These are phyloP conservation scores for Rhizopogon sp. DNA, from an alignment of 768 basidiomycete species.

Conservation along the genomic window DNA sequence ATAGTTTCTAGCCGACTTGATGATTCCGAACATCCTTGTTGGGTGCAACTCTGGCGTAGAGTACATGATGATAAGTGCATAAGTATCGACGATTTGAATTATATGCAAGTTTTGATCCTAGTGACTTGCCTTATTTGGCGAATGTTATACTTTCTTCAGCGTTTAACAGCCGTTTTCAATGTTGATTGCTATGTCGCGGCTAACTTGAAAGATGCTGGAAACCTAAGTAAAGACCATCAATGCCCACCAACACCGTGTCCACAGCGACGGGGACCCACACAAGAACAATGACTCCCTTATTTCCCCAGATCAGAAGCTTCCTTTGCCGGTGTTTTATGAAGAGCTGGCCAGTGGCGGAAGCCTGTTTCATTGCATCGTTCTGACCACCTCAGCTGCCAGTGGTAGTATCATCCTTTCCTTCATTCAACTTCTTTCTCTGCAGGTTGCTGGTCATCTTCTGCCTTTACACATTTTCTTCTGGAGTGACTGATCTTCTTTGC, in stretches of 20 bases:
- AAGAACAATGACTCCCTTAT: slow-evolving; percentile 22
- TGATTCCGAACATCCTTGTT: too few relatives aligned
- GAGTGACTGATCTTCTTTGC: slow-evolving; percentile 10
- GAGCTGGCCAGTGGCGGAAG: background rate
- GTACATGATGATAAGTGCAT: background rate
- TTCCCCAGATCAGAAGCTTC: slow-evolving; percentile 10
- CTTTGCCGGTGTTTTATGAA: background rate
- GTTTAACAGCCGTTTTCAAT: slow-evolving; percentile 8
- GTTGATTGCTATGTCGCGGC: too few relatives aligned
- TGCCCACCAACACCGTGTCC: slow-evolving; percentile 1
- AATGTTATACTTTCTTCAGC: slow-evolving; percentile 13
- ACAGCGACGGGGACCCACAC: background rate
- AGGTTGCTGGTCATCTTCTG: slow-evolving; percentile 20
- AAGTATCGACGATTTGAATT: too few relatives aligned
- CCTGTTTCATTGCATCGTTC: background rate
- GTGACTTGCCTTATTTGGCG: slow-evolving; percentile 12
- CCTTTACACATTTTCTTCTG: slow-evolving; percentile 3
- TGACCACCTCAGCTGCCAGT: background rate
- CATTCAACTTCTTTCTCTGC: background rate
- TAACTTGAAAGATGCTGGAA: too few relatives aligned
- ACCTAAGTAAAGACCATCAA: background rate
- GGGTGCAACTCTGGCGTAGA: slow-evolving; percentile 6
- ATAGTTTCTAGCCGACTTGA: too few relatives aligned
- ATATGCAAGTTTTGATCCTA: background rate
- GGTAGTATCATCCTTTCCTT: background rate